Percentiles rank a stretch among this genome's conserved stretches.
phyloP scores from a whole-genome alignment of 805 yeast genomes.

The Kuraishia molischiana region DNA sequence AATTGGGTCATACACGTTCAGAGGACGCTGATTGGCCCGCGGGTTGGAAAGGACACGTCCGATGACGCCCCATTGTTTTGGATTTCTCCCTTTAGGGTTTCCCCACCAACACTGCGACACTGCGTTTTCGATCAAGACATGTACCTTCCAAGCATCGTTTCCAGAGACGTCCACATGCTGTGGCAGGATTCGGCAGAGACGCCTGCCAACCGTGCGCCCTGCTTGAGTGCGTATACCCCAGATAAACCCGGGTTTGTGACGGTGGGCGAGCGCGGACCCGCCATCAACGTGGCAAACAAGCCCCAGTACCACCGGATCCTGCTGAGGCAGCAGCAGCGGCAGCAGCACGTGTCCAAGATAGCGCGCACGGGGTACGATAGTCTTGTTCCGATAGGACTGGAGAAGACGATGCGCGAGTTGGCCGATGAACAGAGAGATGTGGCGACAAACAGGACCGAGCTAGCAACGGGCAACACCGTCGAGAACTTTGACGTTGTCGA shows the following conservation, averaged over 20 bases:
- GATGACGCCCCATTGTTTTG: too few species aligned
- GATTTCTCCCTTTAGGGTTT: too few species aligned
- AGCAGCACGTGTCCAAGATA: constrained; percentile 19
- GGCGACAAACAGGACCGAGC: constrained; percentile 10
- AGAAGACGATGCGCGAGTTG: constrained; percentile 38
- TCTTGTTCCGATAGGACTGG: constrained; percentile 50
- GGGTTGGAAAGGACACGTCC: too few species aligned
- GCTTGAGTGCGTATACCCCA: not conserved
- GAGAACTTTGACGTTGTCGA: constrained; percentile 5
- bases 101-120: too few species aligned
- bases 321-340: constrained; percentile 6
- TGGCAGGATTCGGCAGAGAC: constrained; percentile 21
- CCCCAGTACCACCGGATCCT: not conserved
- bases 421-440: constrained; percentile 9
- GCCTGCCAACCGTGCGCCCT: not conserved
- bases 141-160: constrained; percentile 39
- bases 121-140: too few species aligned
- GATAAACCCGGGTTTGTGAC: not conserved
- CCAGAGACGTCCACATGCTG: constrained; percentile 33
- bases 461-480: constrained; percentile 7
- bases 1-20: too few species aligned
- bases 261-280: constrained; percentile 25
- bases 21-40: too few species aligned
- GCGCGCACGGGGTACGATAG: constrained; percentile 36
- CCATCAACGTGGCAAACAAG: not conserved